Base-by-base conservation (phyloP, 225 moss, liverwort and hornwort species). In the Climacium dendroides region DNA sequence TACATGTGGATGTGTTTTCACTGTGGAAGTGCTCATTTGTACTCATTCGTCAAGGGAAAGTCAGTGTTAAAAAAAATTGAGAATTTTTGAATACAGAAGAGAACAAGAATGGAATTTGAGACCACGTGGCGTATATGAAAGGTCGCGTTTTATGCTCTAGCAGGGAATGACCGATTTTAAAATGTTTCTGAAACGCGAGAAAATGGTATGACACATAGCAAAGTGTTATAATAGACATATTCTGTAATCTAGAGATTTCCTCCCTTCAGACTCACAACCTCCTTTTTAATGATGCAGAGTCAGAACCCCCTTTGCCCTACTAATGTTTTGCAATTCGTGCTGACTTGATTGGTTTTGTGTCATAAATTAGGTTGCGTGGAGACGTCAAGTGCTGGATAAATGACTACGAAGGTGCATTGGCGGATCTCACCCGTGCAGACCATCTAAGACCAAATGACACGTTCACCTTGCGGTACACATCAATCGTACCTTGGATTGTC, bases 331-430 rank as follows among this genome's bases (percentile, higher is more conserved):
- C 37, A 66, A 52, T n/a, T 53, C 37, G 9, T 70, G 50, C 43
- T 83, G 30, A 57, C 43, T 57, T n/a, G 43, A 39, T 69, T 57
- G 30, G 15, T 29, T 69, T 71, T 43, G 55, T 34, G 58, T 58
- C 70, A 71, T 24, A 17, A 60, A 48, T 64, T 50, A 94, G 94
- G 91, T 88, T 94, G 82, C 94, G 94, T 70, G 93, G 94, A 76
- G 91, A 94, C 81, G 91, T 94, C 29, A 94, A 92, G 87, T 91
- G 93, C 71, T 94, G 91, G 91, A 88, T 93, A 79, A 91, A 91
- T 54, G 91, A 94, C 55, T 93, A 94, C 66, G 90, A 93, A 80
- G 91, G 90, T 54, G 94, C 94, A 76, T 75, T 94, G 34, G 89
- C 90, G n/a, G 94, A 94, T 88, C 78, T 94, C 81, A 87, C 90